Base-by-base conservation (phyloP, 2,329 filamentous ascomycete genomes). In the Xylariaceae sp. region DNA sequence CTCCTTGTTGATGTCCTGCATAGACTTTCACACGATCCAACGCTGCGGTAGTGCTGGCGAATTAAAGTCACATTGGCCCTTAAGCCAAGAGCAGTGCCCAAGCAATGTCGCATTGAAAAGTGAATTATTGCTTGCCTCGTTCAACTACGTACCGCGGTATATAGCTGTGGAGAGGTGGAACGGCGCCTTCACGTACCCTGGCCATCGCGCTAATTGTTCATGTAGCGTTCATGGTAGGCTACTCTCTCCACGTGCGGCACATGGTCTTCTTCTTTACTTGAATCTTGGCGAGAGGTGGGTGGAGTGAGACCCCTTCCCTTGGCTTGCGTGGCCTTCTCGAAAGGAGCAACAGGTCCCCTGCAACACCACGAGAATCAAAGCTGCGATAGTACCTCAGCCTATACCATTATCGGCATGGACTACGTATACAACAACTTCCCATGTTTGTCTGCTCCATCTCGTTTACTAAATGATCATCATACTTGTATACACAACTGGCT, bases 191-290 rank as follows among this genome's bases (percentile, higher is more conserved):
- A 16, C 21, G 33, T 29, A 28, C 39, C 46, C 31, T 49, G 46
- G 33, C 16, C 33, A 37, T 49, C 23, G 33, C 33, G 19, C 19
- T 26, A 33, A 14, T 19, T 11, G n/a, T 24, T 29, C 11, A n/a
- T 21, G 43, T 31, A n/a, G 36, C 39, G 26, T 49, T 21, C n/a
- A 8, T 16, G 24, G 51, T 36, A 40, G 23, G 14, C 34, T 34
- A 19, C 34, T 46, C 41, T 47, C 47, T 45, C 40, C 52, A 56
- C 52, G 52, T 59, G 56, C 56, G 52, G 47, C 46, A 29, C 52
- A 41, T 44, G 45, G 45, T 16, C 33, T 40, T 24, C 23, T 16
- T 19, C 4, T 23, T 23, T 50, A 4, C 31, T 46, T 49, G 16
- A 23, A 39, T 48, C 14, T 23, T 34, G 56, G n/a, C n/a, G 47